phyloP scores from a whole-genome alignment of 2,329 filamentous ascomycete species.

The Colletotrichum trifolii region DNA sequence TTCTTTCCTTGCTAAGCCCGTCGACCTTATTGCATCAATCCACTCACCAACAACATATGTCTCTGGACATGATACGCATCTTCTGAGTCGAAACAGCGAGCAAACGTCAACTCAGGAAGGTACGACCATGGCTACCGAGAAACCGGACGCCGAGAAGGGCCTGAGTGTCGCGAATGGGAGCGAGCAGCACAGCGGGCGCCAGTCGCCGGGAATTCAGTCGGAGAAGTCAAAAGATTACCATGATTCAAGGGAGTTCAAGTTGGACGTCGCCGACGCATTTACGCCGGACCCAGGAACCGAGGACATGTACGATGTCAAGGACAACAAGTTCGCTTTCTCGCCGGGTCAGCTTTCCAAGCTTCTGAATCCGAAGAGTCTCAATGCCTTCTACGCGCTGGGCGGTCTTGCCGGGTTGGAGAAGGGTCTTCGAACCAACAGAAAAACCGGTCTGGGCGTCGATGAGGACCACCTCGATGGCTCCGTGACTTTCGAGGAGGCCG shows the following conservation, averaged over 20 bases:
- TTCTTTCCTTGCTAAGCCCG: too few species aligned
- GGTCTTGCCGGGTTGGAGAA: constrained; percentile 79
- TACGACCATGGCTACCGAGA: constrained; percentile 19
- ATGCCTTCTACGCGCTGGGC: constrained; percentile 80
- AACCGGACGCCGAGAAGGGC: constrained; percentile 26
- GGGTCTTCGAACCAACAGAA: constrained; percentile 74
- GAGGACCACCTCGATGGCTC: constrained; percentile 72
- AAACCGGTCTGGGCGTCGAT: constrained; percentile 75
- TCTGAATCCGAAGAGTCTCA: constrained; percentile 81
- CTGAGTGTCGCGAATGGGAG: constrained; percentile 6
- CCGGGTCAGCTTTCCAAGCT: constrained; percentile 81
- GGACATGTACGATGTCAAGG: constrained; percentile 72
- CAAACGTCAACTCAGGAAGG: background rate
- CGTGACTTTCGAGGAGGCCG: constrained; percentile 75
- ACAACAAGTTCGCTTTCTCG: constrained; percentile 79
- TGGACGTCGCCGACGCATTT: constrained; percentile 45
- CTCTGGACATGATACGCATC: background rate
- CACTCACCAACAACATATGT: background rate
- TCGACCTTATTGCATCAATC: background rate
- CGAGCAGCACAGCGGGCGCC: constrained; percentile 6
- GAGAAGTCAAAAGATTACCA: constrained; percentile 18
- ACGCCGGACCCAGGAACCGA: constrained; percentile 75
- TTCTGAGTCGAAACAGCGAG: background rate
- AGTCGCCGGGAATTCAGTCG: constrained; percentile 14
- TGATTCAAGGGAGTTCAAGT: constrained; percentile 31